A percentile compares a stretch with the other conserved stretches of the same genome.
These are phyloP conservation scores for Hygrocybe coccinea DNA, from an alignment of 768 basidiomycete genomes.

Conservation along the genomic window DNA sequence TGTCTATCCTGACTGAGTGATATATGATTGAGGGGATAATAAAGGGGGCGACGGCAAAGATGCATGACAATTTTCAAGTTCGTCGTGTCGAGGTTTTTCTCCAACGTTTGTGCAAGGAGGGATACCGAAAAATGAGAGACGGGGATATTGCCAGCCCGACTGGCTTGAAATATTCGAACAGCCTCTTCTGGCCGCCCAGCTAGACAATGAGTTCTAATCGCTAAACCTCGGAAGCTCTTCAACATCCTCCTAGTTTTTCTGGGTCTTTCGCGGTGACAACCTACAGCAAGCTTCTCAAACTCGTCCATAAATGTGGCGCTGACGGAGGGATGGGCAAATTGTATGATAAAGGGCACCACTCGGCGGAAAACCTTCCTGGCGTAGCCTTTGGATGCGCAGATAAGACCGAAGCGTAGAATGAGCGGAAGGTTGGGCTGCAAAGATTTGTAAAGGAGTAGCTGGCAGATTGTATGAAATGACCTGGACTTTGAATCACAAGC, in stretches of 20 bases:
- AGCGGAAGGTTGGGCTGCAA: conserved; percentile 24
- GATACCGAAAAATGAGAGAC: conserved; percentile 37
- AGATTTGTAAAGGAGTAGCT: conserved; percentile 21
- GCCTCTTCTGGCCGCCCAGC: conserved; percentile 39
- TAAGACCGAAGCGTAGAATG: conserved; percentile 28
- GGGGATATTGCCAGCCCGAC: conserved; percentile 22
- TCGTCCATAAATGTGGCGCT: conserved; percentile 39
- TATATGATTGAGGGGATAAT: neutral
- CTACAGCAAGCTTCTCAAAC: conserved; percentile 22
- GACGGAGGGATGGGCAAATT: conserved; percentile 35
- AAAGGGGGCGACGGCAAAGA: neutral
- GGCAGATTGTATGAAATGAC: conserved; percentile 20
- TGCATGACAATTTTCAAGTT: neutral
- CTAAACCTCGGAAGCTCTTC: conserved; percentile 30
- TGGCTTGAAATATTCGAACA: conserved; percentile 40
- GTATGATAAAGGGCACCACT: conserved; percentile 38
- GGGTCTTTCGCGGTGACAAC: conserved; percentile 12
- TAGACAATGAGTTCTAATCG: conserved; percentile 39
- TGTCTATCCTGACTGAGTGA: neutral
- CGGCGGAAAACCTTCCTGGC: conserved; percentile 14
- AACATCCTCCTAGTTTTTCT: conserved; percentile 11
- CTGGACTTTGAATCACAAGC: neutral
- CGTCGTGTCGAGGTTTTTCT: neutral
- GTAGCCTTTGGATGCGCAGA: conserved; percentile 40
- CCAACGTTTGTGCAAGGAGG: conserved; percentile 28